phyloP scores from a whole-genome alignment of 2,329 filamentous ascomycete genomes.

The Neoscytalidium dimidiatum region DNA sequence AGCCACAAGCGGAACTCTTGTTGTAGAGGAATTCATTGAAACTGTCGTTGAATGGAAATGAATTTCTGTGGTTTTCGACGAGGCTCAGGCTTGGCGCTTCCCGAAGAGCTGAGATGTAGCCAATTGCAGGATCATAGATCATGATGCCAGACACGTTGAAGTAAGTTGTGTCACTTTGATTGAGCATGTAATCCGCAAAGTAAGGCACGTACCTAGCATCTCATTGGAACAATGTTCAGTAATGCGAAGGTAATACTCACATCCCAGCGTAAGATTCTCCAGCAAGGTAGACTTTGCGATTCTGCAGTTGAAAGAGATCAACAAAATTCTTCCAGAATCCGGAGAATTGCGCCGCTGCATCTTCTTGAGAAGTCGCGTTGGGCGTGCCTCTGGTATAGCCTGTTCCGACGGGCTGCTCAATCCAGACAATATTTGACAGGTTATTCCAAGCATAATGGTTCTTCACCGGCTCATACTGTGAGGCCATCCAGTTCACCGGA shows the following conservation, averaged over 20 bases:
- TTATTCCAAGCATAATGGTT: slow-evolving; percentile 38
- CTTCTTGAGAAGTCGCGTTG: slow-evolving; percentile 42
- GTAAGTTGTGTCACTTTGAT: slow-evolving; percentile 30
- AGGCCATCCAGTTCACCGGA: slow-evolving; percentile 34
- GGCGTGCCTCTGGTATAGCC: slow-evolving; percentile 36
- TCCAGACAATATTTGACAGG: slow-evolving; percentile 47
- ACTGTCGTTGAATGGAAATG: slow-evolving; percentile 50
- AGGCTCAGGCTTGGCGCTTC: slow-evolving; percentile 36
- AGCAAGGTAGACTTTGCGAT: slow-evolving; percentile 49
- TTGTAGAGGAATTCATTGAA: slow-evolving; percentile 43
- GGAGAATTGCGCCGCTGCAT: slow-evolving; percentile 44
- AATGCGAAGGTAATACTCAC: slow-evolving; percentile 23
- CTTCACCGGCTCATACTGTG: slow-evolving; percentile 30
- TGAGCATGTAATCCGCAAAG: slow-evolving; percentile 32
- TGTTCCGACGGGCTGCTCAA: slow-evolving; percentile 36
- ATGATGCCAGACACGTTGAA: slow-evolving; percentile 35
- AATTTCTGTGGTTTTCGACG: slow-evolving; percentile 42
- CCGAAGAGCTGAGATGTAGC: slow-evolving; percentile 30
- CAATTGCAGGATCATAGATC: slow-evolving; percentile 31
- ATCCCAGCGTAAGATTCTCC: slow-evolving; percentile 29
- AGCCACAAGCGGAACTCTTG: slow-evolving; percentile 48
- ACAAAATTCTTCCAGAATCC: slow-evolving; percentile 55
- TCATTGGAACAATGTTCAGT: not conserved
- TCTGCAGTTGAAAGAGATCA: slow-evolving; percentile 52
- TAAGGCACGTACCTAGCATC: slow-evolving; percentile 32